phyloP scores from a whole-genome alignment of 352 stramenopile species.

The Peronospora farinosa region DNA sequence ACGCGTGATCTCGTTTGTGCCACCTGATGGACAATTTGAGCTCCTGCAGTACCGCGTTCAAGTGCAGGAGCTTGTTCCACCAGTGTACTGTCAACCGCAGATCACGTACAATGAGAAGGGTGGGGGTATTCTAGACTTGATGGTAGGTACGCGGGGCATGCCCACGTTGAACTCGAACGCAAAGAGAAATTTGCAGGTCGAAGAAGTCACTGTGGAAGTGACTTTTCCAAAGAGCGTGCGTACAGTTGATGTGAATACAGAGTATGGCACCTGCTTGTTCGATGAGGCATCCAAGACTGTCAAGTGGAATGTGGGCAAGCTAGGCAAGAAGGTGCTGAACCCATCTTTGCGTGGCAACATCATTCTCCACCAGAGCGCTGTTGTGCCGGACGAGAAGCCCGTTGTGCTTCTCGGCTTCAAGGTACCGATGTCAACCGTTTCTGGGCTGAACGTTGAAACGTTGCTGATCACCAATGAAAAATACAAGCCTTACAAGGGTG shows the following conservation, averaged over 20 bases:
- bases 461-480: conserved; percentile 93
- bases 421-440: conserved; percentile 93
- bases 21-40: conserved; percentile 96
- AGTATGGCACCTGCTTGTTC: conserved; percentile 90
- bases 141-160: conserved; percentile 69
- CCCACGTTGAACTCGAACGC: conserved; percentile 73
- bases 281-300: conserved; percentile 91
- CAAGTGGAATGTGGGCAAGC: conserved; percentile 94
- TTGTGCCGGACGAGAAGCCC: conserved; percentile 89
- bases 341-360: conserved; percentile 90
- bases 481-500: conserved; percentile 98
- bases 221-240: conserved; percentile 94
- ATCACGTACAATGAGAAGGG: conserved; percentile 79
- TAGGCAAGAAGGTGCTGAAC: conserved; percentile 85
- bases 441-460: conserved; percentile 92
- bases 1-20: conserved; percentile 95
- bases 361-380: conserved; percentile 79
- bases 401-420: conserved; percentile 94
- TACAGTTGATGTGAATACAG: conserved; percentile 92
- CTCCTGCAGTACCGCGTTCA: conserved; percentile 86
- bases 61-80: conserved; percentile 75
- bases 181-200: conserved; percentile 71
- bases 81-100: conserved; percentile 85
- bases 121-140: conserved; percentile 56
- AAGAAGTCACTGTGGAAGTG: conserved; percentile 92